A percentile compares a stretch with the other conserved stretches of the same genome.
Conservation (phyloP, 2,329 filamentous ascomycete species). For the Akanthomyces muscarius region DNA sequence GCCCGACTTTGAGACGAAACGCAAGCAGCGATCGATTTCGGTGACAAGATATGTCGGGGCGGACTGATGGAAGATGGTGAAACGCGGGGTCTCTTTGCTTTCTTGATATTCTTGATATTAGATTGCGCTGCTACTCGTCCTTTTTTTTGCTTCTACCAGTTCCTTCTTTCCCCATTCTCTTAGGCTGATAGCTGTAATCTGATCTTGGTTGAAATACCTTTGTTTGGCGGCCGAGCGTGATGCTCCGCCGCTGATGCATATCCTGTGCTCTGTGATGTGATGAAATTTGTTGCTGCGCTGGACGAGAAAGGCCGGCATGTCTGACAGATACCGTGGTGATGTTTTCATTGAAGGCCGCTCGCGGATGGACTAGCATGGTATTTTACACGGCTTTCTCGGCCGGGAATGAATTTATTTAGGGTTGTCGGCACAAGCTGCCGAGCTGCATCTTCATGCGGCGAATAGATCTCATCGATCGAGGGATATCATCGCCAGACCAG, state of each 20-base stretch:
- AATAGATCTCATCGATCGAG: too few species aligned
- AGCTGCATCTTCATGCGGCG: too few species aligned
- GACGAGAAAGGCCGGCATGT: too few species aligned
- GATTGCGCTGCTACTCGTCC: neutral
- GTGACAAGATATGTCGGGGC: constrained; percentile 15
- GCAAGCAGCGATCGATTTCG: constrained; percentile 9
- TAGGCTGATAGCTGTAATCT: constrained; percentile 13
- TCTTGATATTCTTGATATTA: constrained; percentile 6
- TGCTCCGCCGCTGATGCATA: neutral
- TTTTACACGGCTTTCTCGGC: too few species aligned
- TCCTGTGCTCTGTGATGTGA: neutral
- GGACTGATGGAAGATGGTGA: neutral
- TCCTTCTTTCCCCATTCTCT: neutral
- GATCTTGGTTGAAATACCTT: constrained; percentile 6
- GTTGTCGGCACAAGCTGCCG: too few species aligned
- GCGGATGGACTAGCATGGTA: too few species aligned
- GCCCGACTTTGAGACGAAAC: constrained; percentile 14
- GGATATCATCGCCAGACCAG: too few species aligned
- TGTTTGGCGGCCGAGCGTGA: neutral
- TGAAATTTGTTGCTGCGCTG: neutral
- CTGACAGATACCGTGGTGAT: too few species aligned
- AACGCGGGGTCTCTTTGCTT: neutral
- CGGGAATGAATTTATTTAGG: too few species aligned
- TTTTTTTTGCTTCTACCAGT: neutral
- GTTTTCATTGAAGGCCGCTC: too few species aligned